Evolutionary conservation across 768 basidiomycete species (phyloP), one percentile per base, ranked within the genome.

Genomic region (Lentinus brumalis): DNA sequence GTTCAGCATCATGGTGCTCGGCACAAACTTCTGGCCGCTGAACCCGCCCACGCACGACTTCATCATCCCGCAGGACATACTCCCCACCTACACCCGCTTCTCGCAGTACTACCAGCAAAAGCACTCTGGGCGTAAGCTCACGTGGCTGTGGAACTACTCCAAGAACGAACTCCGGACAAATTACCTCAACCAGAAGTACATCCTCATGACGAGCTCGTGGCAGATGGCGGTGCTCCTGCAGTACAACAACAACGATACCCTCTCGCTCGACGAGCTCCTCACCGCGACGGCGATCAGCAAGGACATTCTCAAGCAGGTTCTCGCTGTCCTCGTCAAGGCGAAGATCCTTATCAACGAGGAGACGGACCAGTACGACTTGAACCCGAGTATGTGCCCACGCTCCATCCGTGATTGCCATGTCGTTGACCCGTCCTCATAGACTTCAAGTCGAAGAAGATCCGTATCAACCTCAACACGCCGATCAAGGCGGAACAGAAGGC

Each of bases 81-180:
- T 87, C 18, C 83, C 91, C 21, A 93, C 91, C 8, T 94, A 96
- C 72, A 90, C 96, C 60, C 86, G 93, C 46, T 99, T 98, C 81
- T 85, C 87, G 63, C 86, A 87, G 61, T 98, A 94, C 79, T 98
- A 98, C 74, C 91, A 92, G 70, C 87, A 86, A 71, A 94, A 96
- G 74, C 94, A 96, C 74, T 92, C 89, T 2, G 96, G 95, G 14
- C 89, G 96, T 61, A 96, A 96, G 71, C 83, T 99, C 45, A 96
- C 93, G 0, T 99, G 96, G 96, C 78, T 98, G 10, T 99, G 97
- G 97, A 96, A 98, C 70, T 93, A 96, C 73, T 94, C 89, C 57
- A 96, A 96, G 79, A 96, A 96, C 76, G 97, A 99, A 73, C 83
- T 99, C 6, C 86, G 90, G 57, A 96, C 96, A 64, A 95, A 91